Conservation (phyloP, 352 stramenopile species). For the Halophytophthora polymorphica region DNA sequence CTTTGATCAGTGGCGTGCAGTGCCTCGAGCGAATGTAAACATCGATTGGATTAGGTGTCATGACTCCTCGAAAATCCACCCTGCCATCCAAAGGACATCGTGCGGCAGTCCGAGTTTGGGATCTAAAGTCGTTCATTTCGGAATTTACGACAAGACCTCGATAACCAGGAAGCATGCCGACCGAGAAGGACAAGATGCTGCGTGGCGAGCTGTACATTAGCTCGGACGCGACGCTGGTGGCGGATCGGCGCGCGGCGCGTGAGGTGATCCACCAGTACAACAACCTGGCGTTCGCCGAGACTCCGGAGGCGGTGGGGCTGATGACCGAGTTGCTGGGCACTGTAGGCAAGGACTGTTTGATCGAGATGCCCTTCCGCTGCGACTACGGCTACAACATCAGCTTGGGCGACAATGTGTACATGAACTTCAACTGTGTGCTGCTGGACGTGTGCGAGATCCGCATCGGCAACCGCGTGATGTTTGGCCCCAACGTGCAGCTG, state of each 20-base stretch:
- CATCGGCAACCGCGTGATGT: slow-evolving; percentile 72
- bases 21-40: too few species aligned
- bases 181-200: slow-evolving; percentile 63
- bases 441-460: slow-evolving; percentile 78
- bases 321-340: slow-evolving; percentile 43
- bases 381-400: slow-evolving; percentile 88
- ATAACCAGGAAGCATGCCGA: too few species aligned
- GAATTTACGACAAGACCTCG: too few species aligned
- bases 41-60: too few species aligned
- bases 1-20: too few species aligned
- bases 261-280: slow-evolving; percentile 45
- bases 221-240: slow-evolving; percentile 33
- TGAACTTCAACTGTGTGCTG: slow-evolving; percentile 88
- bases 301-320: slow-evolving; percentile 19
- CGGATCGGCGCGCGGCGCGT: slow-evolving; percentile 32
- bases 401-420: slow-evolving; percentile 73
- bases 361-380: slow-evolving; percentile 85
- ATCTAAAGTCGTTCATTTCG: too few species aligned
- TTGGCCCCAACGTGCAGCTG: slow-evolving; percentile 75
- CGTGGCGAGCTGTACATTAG: slow-evolving; percentile 52
- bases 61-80: too few species aligned
- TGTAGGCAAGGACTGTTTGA: slow-evolving; percentile 36
- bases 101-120: too few species aligned
- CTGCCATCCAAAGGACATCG: too few species aligned
- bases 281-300: slow-evolving; percentile 24